phyloP scores from a whole-genome alignment of 257 asterid genomes.

The Solanum tarapatanum region DNA sequence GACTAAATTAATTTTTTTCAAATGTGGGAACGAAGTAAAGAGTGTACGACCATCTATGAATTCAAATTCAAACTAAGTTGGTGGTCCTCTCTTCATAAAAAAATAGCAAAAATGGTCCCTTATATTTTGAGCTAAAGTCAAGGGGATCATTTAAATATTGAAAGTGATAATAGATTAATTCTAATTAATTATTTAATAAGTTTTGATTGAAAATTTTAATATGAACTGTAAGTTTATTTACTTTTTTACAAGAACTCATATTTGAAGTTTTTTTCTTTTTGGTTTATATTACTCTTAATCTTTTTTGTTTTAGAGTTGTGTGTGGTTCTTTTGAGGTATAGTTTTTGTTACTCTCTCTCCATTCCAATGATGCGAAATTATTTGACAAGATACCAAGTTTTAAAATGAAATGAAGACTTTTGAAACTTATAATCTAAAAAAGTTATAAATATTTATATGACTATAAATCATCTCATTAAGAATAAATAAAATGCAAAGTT shows the following conservation, averaged over 20 bases:
- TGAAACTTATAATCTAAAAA: not conserved
- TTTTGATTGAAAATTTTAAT: not conserved
- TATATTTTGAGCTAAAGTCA: not conserved
- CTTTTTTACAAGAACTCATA: not conserved
- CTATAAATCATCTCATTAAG: not conserved
- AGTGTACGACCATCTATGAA: not conserved
- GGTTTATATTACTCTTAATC: not conserved
- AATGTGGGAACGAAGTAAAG: not conserved
- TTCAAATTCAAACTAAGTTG: not conserved
- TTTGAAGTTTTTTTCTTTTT: not conserved
- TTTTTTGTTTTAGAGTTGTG: not conserved
- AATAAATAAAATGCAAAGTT: not conserved
- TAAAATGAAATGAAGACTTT: not conserved
- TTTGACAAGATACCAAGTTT: not conserved
- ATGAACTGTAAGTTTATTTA: no score
- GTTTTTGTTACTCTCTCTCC: not conserved
- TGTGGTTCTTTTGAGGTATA: not conserved
- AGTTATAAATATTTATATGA: not conserved
- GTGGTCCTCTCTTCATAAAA: not conserved
- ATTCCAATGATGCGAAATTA: not conserved
- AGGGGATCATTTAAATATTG: not conserved
- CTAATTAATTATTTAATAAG: not conserved
- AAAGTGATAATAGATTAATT: not conserved
- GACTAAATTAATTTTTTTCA: not conserved
- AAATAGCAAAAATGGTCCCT: not conserved